phyloP scores from a whole-genome alignment of 2,329 filamentous ascomycete genomes.

The Epichloe glyceriae region DNA sequence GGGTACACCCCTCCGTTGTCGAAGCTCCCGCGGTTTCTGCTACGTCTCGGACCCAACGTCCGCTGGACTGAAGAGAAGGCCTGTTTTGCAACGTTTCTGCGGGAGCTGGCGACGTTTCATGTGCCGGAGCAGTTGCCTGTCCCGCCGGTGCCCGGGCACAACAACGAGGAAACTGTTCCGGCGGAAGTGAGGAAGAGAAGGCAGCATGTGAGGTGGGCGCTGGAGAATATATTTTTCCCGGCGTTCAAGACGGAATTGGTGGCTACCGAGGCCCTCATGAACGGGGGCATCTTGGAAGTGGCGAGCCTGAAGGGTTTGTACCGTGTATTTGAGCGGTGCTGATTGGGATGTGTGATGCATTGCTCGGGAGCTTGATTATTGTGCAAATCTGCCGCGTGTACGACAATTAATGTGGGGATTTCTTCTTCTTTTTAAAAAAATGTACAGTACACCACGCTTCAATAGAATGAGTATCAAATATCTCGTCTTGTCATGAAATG shows the following conservation, averaged over 20 bases:
- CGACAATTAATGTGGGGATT: neutral
- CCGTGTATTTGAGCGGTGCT: constrained; percentile 89
- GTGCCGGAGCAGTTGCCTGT: constrained; percentile 72
- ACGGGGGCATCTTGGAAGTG: constrained; percentile 66
- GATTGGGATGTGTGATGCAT: constrained; percentile 14
- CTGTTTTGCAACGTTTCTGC: constrained; percentile 77
- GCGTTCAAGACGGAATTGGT: constrained; percentile 73
- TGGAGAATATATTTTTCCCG: constrained; percentile 84
- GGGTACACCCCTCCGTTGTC: constrained; percentile 76
- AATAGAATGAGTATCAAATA: neutral
- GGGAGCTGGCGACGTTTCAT: constrained; percentile 80
- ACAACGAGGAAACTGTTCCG: constrained; percentile 27
- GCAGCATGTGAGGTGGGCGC: constrained; percentile 54
- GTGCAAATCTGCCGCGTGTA: neutral
- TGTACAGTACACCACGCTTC: too few relatives aligned
- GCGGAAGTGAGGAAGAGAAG: constrained; percentile 46
- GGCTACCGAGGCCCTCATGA: constrained; percentile 65
- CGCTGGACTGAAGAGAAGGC: constrained; percentile 73
- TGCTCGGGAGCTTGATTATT: neutral
- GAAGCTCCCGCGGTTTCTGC: constrained; percentile 79
- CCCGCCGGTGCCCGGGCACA: constrained; percentile 19
- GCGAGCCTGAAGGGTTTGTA: constrained; percentile 90
- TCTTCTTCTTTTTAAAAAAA: neutral
- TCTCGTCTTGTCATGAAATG: too few relatives aligned
- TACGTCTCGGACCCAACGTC: constrained; percentile 77